A percentile compares a stretch with the other conserved stretches of the same genome.
Conservation (phyloP, 805 yeast species). For the Naumovozyma dairenensis region DNA sequence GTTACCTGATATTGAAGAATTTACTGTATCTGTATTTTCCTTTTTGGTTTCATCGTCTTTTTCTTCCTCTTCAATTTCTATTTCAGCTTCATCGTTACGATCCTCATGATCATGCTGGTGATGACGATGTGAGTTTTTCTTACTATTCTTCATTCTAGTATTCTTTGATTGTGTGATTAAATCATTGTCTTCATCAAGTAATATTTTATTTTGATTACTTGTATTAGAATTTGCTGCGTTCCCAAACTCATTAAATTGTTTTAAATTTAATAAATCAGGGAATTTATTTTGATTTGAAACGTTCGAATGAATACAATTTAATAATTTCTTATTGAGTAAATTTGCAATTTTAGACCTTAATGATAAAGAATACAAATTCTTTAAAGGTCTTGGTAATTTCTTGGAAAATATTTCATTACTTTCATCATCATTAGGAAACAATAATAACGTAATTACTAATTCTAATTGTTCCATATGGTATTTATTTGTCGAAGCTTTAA, state of each 20-base stretch:
- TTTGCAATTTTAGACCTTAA: slow-evolving; percentile 58
- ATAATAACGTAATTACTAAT: slow-evolving; percentile 70
- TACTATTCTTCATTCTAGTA: no score
- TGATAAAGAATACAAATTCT: slow-evolving; percentile 46
- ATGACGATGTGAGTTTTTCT: no score
- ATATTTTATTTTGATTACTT: slow-evolving; percentile 1
- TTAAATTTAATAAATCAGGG: slow-evolving; percentile 8
- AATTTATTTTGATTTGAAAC: slow-evolving; percentile 11
- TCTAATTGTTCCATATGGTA: slow-evolving; percentile 65
- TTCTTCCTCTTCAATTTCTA: no score
- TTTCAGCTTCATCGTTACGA: no score
- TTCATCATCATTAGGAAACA: slow-evolving; percentile 32
- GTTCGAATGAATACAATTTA: slow-evolving; percentile 18
- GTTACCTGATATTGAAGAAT: no score
- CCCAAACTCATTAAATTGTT: no score
- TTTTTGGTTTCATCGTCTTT: no score
- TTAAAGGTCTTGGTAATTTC: slow-evolving; percentile 46
- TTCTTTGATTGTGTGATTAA: no score
- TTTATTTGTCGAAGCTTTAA: slow-evolving; percentile 48
- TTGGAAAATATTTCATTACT: slow-evolving; percentile 18
- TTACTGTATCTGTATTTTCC: no score
- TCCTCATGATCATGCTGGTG: no score
- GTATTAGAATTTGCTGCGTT: no score
- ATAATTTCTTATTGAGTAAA: slow-evolving; percentile 48
- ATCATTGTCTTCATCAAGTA: no score